These are phyloP conservation scores for Phytopythium kandeliae DNA, from an alignment of 352 stramenopile genomes.

Conservation along the genomic window DNA sequence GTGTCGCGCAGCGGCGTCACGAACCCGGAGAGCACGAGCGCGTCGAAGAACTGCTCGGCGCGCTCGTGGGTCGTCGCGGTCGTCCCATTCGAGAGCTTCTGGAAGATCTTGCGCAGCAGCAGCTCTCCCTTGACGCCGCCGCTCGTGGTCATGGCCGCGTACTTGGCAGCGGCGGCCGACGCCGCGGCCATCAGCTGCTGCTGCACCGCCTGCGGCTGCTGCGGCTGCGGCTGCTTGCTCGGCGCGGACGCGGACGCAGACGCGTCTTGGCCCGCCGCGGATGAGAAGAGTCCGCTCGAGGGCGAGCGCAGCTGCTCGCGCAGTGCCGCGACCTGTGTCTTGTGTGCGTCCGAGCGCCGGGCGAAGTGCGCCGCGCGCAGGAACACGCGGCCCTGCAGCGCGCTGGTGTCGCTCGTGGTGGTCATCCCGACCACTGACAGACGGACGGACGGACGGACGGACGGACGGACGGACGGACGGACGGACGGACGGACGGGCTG, in stretches of 20 bases:
- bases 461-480: no score
- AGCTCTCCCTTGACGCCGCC: conserved; percentile 5
- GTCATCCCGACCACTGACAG: no score
- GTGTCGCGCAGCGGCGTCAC: conserved; percentile 5
- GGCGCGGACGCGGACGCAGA: neutral
- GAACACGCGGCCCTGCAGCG: conserved; percentile 7
- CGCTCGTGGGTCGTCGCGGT: conserved; percentile 4
- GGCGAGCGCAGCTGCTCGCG: conserved; percentile 4
- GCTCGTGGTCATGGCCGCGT: conserved; percentile 4
- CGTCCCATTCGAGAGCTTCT: conserved; percentile 5
- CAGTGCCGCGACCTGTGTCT: conserved; percentile 2
- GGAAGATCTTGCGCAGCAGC: conserved; percentile 7
- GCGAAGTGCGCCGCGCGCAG: conserved; percentile 1
- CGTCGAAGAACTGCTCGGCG: conserved; percentile 8
- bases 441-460: no score
- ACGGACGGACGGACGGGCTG: no score
- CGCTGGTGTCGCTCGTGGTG: conserved; percentile 1
- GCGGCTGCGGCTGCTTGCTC: neutral
- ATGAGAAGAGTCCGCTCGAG: neutral
- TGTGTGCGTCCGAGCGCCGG: conserved; percentile 5
- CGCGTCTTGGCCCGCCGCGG: no score
- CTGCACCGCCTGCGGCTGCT: conserved; percentile 1
- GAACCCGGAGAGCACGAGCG: conserved; percentile 7
- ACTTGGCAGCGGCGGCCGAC: neutral
- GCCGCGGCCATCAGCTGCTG: conserved; percentile 3